Conservation (phyloP, 2,329 filamentous ascomycete species). For the Phyllosticta capitalensis region DNA sequence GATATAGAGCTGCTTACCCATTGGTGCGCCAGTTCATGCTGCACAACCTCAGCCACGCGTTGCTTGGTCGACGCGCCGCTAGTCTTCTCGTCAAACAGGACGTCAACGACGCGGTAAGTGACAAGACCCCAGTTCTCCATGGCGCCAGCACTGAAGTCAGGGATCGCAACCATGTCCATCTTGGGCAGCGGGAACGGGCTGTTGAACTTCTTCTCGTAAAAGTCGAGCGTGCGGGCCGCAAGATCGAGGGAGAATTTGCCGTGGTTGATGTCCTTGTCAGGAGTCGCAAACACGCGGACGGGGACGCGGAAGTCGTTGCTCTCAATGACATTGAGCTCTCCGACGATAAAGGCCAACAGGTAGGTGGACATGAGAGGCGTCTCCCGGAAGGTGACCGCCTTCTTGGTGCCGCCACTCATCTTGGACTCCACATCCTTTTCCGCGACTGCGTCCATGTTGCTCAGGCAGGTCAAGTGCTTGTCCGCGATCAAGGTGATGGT, state of each 20-base stretch:
- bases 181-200: conserved; percentile 80
- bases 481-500: conserved; percentile 86
- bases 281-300: conserved; percentile 86
- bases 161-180: conserved; percentile 95
- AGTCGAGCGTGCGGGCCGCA: conserved; percentile 78
- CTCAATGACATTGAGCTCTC: conserved; percentile 89
- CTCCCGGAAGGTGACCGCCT: conserved; percentile 84
- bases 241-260: conserved; percentile 85
- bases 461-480: conserved; percentile 80
- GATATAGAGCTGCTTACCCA: conserved; percentile 42
- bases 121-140: conserved; percentile 99
- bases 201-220: conserved; percentile 92
- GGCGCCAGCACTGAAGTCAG: conserved; percentile 88
- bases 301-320: conserved; percentile 85
- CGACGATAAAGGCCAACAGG: conserved; percentile 85
- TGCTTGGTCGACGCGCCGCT: conserved; percentile 85
- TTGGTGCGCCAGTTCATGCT: conserved; percentile 94
- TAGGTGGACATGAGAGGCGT: conserved; percentile 95
- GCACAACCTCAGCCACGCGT: conserved; percentile 87
- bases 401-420: conserved; percentile 56
- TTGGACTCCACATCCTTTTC: conserved; percentile 61
- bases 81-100: conserved; percentile 84
- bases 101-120: conserved; percentile 85
- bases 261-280: conserved; percentile 81
- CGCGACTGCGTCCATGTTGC: conserved; percentile 92